Evolutionary conservation across 805 yeast species (phyloP), one percentile per base, ranked within the genome.

Genomic region (Saturnispora sekii): DNA sequence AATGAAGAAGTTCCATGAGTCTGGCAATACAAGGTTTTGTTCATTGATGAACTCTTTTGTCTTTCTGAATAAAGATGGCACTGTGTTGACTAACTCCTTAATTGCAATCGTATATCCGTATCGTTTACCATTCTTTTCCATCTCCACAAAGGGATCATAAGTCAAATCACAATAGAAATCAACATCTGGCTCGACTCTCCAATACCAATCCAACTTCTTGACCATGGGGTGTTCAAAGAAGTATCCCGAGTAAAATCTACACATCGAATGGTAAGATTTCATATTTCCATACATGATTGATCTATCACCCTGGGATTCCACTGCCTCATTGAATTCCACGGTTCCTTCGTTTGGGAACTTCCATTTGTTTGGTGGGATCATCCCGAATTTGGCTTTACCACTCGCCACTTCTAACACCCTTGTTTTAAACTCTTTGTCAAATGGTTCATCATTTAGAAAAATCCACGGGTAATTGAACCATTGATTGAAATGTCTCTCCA

Each of bases 131-230:
- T 59, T 56, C 40, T 67, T 68, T 41, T 74, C 74, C 97, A 90
- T 87, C 55, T 83, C 86, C 12, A 72, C 53, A 57, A 90, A 93
- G 11, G 96, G 95, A 63, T 90, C 97, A 63, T 89, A 87, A 0
- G 95, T 82, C 44, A 88, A 63, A 61, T 90, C 97, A 64, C 98
- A 90, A 60, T 72, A 87, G 58, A 86, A 87, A 52, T 84, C 81
- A 35, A 90, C 93, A 51, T 83, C 83, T 3, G 97, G 97, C 62
- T 93, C 98, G 10, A 93, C 87, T 45, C 97, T 72, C 96, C 97
- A 89, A 64, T 88, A 90, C 94, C 96, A 90, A 49, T 88, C 87
- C 45, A 78, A 72, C 48, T 77, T 72, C 41, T 63, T 63, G 36
- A 90, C 81, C 50, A 85, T 58, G 5, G 83, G 84, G 61, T 90